phyloP scores from a whole-genome alignment of 768 basidiomycete genomes.

The Phallus indusiatus region DNA sequence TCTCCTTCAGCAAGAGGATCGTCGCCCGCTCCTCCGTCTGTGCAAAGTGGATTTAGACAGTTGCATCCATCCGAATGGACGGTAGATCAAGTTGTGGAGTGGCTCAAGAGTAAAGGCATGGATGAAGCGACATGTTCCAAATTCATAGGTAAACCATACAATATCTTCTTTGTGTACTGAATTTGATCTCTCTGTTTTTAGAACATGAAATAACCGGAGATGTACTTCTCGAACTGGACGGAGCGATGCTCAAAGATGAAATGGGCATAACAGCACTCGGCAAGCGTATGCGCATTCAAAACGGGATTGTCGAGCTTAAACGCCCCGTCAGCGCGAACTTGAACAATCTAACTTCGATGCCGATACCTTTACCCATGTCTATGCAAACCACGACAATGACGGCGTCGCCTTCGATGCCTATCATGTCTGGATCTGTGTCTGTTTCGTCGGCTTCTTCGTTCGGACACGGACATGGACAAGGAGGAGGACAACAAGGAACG shows the following conservation, averaged over 20 bases:
- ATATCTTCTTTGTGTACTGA: neutral
- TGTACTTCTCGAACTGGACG: conserved; percentile 89
- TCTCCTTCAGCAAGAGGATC: too few species aligned
- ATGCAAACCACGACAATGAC: too few species aligned
- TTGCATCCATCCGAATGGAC: conserved; percentile 65
- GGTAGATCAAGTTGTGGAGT: conserved; percentile 82
- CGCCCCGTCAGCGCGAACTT: conserved; percentile 32
- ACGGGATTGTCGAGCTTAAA: conserved; percentile 83
- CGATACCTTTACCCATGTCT: too few species aligned
- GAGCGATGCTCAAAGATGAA: conserved; percentile 83
- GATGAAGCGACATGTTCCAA: conserved; percentile 74
- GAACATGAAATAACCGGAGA: conserved; percentile 99
- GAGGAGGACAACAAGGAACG: too few species aligned
- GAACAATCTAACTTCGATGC: too few species aligned
- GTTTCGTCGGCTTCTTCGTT: too few species aligned
- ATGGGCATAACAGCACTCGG: conserved; percentile 92
- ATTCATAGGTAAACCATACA: conserved; percentile 56
- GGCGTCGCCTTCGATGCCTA: too few species aligned
- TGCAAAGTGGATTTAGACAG: conserved; percentile 5
- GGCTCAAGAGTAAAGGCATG: conserved; percentile 79
- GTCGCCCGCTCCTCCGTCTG: neutral
- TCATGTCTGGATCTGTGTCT: too few species aligned
- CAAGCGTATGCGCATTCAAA: conserved; percentile 86
- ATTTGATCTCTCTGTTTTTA: conserved; percentile 26
- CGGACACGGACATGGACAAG: too few species aligned